phyloP scores from a whole-genome alignment of 352 stramenopile genomes.

The Pythium graminicola region DNA sequence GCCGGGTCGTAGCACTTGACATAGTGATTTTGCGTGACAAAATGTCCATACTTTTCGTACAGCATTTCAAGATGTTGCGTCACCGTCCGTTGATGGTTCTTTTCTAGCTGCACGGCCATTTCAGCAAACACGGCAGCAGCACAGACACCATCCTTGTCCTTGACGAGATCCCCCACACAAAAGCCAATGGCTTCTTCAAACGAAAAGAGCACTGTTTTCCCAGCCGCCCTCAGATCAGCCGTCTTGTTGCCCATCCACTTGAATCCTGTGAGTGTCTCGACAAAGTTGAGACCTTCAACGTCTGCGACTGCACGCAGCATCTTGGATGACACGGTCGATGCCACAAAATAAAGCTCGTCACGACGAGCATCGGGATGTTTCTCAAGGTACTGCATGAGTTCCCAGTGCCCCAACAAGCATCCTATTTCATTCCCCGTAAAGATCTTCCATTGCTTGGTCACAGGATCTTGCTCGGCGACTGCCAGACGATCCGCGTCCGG shows the following conservation, averaged over 20 bases:
- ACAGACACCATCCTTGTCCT: constrained; percentile 98
- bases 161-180: constrained; percentile 93
- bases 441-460: constrained; percentile 86
- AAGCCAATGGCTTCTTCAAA: constrained; percentile 99
- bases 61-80: constrained; percentile 78
- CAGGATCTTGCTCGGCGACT: constrained; percentile 87
- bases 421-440: constrained; percentile 99
- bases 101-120: constrained; percentile 77
- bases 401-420: constrained; percentile 92
- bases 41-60: constrained; percentile 95
- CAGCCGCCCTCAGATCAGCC: constrained; percentile 62
- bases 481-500: constrained; percentile 97
- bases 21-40: constrained; percentile 97
- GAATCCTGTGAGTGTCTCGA: constrained; percentile 98
- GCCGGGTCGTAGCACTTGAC: constrained; percentile 91
- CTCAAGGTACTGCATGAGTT: constrained; percentile 63
- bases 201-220: constrained; percentile 92
- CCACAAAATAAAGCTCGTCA: constrained; percentile 85
- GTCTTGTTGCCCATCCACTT: constrained; percentile 98
- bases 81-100: constrained; percentile 46
- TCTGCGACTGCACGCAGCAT: constrained; percentile 92
- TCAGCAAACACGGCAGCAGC: constrained; percentile 89
- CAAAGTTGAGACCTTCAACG: constrained; percentile 92
- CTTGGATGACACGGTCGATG: constrained; percentile 96
- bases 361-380: constrained; percentile 48